Percentiles rank a stretch among this genome's conserved stretches.
Conservation (phyloP, 495 filamentous ascomycete genomes). For the Hypoxylon lienhwacheense region DNA sequence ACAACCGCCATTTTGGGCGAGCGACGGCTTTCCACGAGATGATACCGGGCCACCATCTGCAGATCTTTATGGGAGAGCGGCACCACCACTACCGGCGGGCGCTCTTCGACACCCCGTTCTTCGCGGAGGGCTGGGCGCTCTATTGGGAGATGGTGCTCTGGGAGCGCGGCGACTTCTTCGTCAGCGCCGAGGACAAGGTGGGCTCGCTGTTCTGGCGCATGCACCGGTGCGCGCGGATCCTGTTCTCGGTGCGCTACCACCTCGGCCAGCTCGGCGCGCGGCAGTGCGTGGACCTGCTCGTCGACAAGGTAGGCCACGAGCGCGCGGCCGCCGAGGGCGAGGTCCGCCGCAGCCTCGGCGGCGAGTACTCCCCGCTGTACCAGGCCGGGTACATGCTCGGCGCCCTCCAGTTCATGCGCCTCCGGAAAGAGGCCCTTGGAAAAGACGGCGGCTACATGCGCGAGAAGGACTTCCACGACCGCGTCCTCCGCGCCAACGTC, state of each 20-base stretch:
- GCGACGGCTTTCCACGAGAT: slow-evolving; percentile 59
- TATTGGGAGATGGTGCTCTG: slow-evolving; percentile 58
- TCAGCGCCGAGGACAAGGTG: slow-evolving; percentile 49
- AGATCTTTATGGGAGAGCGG: slow-evolving; percentile 48
- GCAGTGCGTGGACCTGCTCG: slow-evolving; percentile 55
- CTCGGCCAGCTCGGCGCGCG: slow-evolving; percentile 48
- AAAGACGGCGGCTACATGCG: slow-evolving; percentile 26
- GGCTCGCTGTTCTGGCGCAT: slow-evolving; percentile 58
- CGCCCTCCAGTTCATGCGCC: slow-evolving; percentile 49
- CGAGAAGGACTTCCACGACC: slow-evolving; percentile 56
- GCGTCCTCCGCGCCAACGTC: slow-evolving; percentile 45
- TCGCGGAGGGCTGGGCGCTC: slow-evolving; percentile 57
- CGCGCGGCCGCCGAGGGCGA: slow-evolving; percentile 58
- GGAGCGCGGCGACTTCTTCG: slow-evolving; percentile 45
- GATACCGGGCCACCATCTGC: slow-evolving; percentile 58
- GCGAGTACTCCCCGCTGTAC: slow-evolving; percentile 54
- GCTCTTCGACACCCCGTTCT: slow-evolving; percentile 56
- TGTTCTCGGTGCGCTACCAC: slow-evolving; percentile 56
- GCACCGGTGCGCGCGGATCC: slow-evolving; percentile 56
- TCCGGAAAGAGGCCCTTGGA: slow-evolving; percentile 44
- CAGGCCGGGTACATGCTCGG: slow-evolving; percentile 58
- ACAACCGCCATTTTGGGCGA: slow-evolving; percentile 55
- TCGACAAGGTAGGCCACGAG: slow-evolving; percentile 53
- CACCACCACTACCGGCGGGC: slow-evolving; percentile 47
- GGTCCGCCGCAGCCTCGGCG: slow-evolving; percentile 51